Evolutionary conservation across 179 eudicot species (phyloP).

Genomic region (Gypsophila paniculata): DNA sequence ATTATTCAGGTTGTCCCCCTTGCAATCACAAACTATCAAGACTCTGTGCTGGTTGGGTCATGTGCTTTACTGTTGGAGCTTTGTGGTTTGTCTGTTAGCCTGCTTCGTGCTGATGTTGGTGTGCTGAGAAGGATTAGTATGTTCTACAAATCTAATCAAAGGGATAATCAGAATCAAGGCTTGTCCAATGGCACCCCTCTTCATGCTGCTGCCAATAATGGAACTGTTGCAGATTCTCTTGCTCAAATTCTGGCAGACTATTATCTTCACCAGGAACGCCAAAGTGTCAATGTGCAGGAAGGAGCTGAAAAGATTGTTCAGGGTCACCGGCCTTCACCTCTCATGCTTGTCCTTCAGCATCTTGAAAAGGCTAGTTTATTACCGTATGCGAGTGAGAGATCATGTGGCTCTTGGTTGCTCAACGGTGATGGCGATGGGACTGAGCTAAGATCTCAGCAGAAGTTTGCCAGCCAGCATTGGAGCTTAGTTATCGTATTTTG

Average conservation of each 20-base stretch:
- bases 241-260: conserved; percentile 85
- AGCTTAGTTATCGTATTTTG: conserved; percentile 77
- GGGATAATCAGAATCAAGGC: conserved; percentile 45
- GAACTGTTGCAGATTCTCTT: conserved; percentile 69
- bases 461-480: conserved; percentile 83
- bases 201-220: conserved; percentile 48
- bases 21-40: conserved; percentile 77
- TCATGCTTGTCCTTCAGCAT: conserved; percentile 75
- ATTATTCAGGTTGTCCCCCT: conserved; percentile 75
- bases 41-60: conserved; percentile 78
- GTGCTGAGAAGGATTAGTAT: conserved; percentile 74
- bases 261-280: conserved; percentile 54
- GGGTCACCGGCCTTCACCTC: conserved; percentile 53
- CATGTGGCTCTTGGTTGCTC: conserved; percentile 87
- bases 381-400: conserved; percentile 43
- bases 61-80: conserved; percentile 89
- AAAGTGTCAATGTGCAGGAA: conserved; percentile 37
- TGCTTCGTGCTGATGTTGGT: conserved; percentile 73
- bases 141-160: conserved; percentile 59
- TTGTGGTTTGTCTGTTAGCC: conserved; percentile 78
- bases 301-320: conserved; percentile 28
- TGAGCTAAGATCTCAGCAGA: conserved; percentile 79
- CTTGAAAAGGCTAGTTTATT: conserved; percentile 86
- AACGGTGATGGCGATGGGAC: conserved; percentile 83
- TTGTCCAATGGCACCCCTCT: conserved; percentile 49